Evolutionary conservation across 2,329 filamentous ascomycete genomes (phyloP), one percentile per base, ranked within the genome.

Genomic region (Arachnopeziza araneosa): DNA sequence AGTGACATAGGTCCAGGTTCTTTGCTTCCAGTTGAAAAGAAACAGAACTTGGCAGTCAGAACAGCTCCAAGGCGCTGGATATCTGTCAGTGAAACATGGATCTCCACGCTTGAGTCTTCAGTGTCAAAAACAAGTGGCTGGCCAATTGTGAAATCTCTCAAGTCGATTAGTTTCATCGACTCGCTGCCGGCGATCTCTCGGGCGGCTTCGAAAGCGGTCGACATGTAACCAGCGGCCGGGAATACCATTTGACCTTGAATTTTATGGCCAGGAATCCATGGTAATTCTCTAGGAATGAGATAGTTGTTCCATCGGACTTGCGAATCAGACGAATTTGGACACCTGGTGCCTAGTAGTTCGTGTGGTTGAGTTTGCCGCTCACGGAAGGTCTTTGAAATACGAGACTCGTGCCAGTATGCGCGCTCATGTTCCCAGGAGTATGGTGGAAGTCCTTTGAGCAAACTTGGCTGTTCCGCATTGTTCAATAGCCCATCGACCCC

Each of bases 171-270:
- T 44, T 14, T 19, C 10, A 44, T 44, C 4, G 10, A 14, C 4
- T 44, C 17, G 17, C 12, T 44, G 10, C 12, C 12, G 17, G 36
- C 17, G 12, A 44, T 14, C 4, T 14, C 10, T 2, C 50, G 14
- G n/a, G 50, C 74, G 1, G 79, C 78, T 52, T 81, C 79, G 3
- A 79, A 59, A 1, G 77, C 76, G 75, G 80, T 79, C 52, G 76
- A 61, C 48, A 77, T 74, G 63, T 80, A 81, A 0, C 75, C 79
- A 1, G 79, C 79, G 1, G 76, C 79, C 0, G 79, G 79, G 2
- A 17, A 44, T 14, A 44, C 17, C 17, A 44, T 19, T 14, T 44
- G 36, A 14, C 36, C 36, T 44, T 44, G 36, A 44, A 44, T 14
- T 19, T 19, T 5, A 44, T 44, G 36, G 36, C 36, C 36, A 14